Conservation (phyloP, 345 rosid species). For the Cardamine resedifolia region DNA sequence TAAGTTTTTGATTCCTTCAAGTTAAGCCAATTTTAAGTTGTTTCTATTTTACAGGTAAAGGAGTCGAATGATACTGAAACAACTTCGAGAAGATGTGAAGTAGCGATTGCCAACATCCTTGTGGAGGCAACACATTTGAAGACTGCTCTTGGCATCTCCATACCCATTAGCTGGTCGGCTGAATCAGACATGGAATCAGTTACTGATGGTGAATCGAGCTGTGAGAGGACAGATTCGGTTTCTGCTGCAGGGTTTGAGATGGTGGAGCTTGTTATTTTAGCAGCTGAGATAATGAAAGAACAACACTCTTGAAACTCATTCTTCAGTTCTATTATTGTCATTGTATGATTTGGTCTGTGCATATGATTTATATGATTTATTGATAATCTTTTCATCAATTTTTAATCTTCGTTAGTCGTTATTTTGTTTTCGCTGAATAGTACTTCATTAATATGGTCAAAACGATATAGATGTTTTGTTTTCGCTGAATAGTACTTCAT, state of each 20-base stretch:
- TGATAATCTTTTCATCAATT: background rate
- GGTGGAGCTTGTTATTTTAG: conserved; percentile 88
- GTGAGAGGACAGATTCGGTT: conserved; percentile 64
- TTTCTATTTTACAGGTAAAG: conserved; percentile 51
- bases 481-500: no score
- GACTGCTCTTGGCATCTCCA: conserved; percentile 87
- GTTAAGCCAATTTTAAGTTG: background rate
- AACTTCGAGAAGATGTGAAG: conserved; percentile 33
- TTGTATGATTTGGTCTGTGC: conserved; percentile 15
- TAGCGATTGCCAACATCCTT: conserved; percentile 57
- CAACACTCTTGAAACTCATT: conserved; percentile 12
- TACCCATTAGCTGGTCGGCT: conserved; percentile 91
- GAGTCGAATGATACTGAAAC: conserved; percentile 46
- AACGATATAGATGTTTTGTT: background rate
- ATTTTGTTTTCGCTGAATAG: background rate
- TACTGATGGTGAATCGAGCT: conserved; percentile 42
- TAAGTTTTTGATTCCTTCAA: background rate
- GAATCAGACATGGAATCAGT: conserved; percentile 52
- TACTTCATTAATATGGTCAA: no score
- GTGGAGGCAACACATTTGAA: conserved; percentile 75
- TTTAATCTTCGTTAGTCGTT: background rate
- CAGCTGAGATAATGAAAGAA: conserved; percentile 63
- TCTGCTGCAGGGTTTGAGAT: conserved; percentile 95
- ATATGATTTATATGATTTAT: conserved; percentile 9
- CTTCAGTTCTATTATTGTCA: background rate